phyloP scores from a whole-genome alignment of 1,284 basidiomycete species.

The Quambalaria eucalypti region DNA sequence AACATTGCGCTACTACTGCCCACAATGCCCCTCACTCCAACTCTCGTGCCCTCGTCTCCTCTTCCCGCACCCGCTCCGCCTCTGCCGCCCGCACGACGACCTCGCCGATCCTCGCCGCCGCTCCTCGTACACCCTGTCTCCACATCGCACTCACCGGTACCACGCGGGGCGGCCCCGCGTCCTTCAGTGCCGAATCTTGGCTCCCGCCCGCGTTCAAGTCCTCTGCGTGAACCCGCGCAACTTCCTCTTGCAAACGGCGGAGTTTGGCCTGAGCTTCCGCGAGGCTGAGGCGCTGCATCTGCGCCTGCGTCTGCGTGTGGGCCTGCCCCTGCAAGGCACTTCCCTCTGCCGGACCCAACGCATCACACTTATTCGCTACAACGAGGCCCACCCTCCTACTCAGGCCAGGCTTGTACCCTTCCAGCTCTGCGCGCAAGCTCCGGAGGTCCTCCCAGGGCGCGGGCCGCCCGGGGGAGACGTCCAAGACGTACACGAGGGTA shows the following conservation, averaged over 20 bases:
- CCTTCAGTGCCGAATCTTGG: neutral
- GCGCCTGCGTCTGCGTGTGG: neutral
- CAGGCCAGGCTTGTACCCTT: constrained; percentile 70
- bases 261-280: neutral
- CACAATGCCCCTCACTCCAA: no score
- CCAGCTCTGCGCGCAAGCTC: constrained; percentile 68
- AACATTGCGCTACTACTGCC: no score
- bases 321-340: neutral
- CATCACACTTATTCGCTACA: constrained; percentile 48
- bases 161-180: neutral
- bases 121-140: neutral
- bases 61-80: neutral
- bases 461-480: constrained; percentile 58
- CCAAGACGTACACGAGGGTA: constrained; percentile 83
- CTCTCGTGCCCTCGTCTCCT: neutral
- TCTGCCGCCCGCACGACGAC: neutral
- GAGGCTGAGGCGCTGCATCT: neutral
- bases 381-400: constrained; percentile 57
- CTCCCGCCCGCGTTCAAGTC: no score
- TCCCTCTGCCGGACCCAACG: neutral
- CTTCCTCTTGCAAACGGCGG: neutral
- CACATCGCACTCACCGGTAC: neutral
- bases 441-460: constrained; percentile 60
- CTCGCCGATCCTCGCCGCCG: neutral
- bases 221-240: neutral